Evolutionary conservation across 768 basidiomycete species (phyloP).

Genomic region (Suillus brevipes): DNA sequence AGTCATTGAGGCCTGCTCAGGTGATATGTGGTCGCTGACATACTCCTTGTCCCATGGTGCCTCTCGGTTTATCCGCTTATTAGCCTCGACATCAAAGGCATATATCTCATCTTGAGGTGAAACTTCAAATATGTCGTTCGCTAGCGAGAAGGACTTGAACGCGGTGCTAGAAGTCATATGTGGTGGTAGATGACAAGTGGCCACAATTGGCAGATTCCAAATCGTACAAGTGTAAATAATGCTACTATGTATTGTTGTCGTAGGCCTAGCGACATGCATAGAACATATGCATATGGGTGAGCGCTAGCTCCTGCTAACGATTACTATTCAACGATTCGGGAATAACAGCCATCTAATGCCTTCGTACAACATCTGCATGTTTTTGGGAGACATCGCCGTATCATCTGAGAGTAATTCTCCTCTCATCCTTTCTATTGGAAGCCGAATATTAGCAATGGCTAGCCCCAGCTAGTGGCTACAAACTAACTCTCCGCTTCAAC

Average conservation of each 20-base stretch:
- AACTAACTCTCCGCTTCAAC: slow-evolving; percentile 39
- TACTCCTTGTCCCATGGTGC: slow-evolving; percentile 89
- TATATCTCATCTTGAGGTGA: slow-evolving; percentile 81
- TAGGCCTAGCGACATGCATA: too few relatives aligned
- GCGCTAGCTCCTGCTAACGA: neutral
- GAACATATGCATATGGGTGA: neutral
- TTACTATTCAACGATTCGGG: slow-evolving; percentile 35
- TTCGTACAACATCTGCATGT: slow-evolving; percentile 39
- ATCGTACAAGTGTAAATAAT: neutral
- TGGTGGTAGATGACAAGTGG: slow-evolving; percentile 10
- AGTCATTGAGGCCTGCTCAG: neutral
- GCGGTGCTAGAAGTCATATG: slow-evolving; percentile 53
- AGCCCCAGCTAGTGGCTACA: slow-evolving; percentile 26
- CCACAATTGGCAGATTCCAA: neutral
- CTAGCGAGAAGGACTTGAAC: slow-evolving; percentile 69
- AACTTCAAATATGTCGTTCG: slow-evolving; percentile 69
- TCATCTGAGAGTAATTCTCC: slow-evolving; percentile 21
- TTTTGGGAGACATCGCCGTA: slow-evolving; percentile 16
- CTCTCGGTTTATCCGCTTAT: slow-evolving; percentile 64
- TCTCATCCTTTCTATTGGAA: slow-evolving; percentile 17
- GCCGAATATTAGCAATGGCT: slow-evolving; percentile 16
- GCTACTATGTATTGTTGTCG: neutral
- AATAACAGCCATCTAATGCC: slow-evolving; percentile 52
- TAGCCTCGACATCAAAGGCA: slow-evolving; percentile 67
- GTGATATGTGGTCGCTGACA: slow-evolving; percentile 27